Evolutionary conservation across 2,329 filamentous ascomycete species (phyloP).

Genomic region (Phoma sp.): DNA sequence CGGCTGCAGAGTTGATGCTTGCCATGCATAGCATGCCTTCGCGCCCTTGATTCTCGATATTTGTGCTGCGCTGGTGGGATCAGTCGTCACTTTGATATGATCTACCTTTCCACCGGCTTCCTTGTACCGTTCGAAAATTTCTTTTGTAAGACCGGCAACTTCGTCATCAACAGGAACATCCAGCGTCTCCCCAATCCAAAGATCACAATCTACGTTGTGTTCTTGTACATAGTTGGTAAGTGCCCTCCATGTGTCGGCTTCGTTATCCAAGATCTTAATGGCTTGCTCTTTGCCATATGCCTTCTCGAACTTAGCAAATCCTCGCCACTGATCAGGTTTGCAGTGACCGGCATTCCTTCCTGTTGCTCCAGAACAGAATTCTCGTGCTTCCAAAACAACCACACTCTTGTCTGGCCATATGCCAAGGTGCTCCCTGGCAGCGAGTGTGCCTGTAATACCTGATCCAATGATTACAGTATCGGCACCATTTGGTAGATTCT

Average conservation of each 20-base stretch:
- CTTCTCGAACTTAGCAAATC: constrained; percentile 34
- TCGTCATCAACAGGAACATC: constrained; percentile 34
- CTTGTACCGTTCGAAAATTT: constrained; percentile 28
- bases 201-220: constrained; percentile 34
- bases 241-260: constrained; percentile 32
- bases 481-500: constrained; percentile 32
- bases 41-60: constrained; percentile 27
- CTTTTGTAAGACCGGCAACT: constrained; percentile 27
- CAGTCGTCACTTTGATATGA: constrained; percentile 28
- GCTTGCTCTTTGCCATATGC: constrained; percentile 33
- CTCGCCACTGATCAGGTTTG: constrained; percentile 37
- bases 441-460: constrained; percentile 33
- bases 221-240: constrained; percentile 28
- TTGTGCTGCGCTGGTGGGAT: constrained; percentile 24
- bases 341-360: constrained; percentile 38
- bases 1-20: constrained; percentile 34
- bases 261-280: constrained; percentile 36
- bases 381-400: constrained; percentile 34
- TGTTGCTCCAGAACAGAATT: constrained; percentile 40
- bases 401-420: constrained; percentile 27
- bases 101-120: constrained; percentile 29
- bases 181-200: constrained; percentile 37
- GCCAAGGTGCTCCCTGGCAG: constrained; percentile 30
- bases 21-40: constrained; percentile 34
- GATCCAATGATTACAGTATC: constrained; percentile 47